Evolutionary conservation across 306 rosid genomes (phyloP).

Genomic region (Psophocarpus tetragonolobus): DNA sequence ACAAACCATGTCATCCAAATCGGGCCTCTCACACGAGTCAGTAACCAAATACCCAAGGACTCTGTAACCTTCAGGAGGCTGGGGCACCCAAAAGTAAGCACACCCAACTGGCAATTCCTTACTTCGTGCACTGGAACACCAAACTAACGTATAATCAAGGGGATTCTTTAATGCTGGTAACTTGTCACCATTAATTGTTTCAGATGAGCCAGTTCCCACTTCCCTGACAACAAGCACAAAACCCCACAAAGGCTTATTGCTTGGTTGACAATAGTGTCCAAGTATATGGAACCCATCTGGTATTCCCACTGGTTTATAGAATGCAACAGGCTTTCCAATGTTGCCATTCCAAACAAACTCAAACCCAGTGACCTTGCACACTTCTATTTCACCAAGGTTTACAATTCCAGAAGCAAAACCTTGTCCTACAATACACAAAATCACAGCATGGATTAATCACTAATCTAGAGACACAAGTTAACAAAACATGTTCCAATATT

Average conservation of each 20-base stretch:
- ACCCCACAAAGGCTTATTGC: constrained; percentile 61
- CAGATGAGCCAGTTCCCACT: constrained; percentile 38
- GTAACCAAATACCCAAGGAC: constrained; percentile 79
- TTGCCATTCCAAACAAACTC: constrained; percentile 64
- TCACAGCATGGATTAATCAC: neutral
- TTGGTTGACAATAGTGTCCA: constrained; percentile 80
- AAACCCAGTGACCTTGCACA: constrained; percentile 55
- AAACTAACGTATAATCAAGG: constrained; percentile 63
- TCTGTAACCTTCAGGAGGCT: constrained; percentile 76
- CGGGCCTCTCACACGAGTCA: constrained; percentile 58
- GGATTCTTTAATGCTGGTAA: constrained; percentile 65
- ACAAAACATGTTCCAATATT: neutral
- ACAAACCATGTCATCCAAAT: constrained; percentile 71
- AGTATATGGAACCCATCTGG: constrained; percentile 74
- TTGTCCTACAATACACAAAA: constrained; percentile 48
- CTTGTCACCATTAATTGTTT: constrained; percentile 26
- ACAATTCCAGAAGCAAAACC: constrained; percentile 76
- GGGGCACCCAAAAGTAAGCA: constrained; percentile 86
- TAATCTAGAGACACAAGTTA: neutral
- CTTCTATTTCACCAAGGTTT: constrained; percentile 78
- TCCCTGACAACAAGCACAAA: constrained; percentile 76
- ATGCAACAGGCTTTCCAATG: constrained; percentile 50
- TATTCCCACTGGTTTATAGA: constrained; percentile 68
- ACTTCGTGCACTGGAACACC: constrained; percentile 62
- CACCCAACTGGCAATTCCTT: constrained; percentile 38